A percentile compares a stretch with the other conserved stretches of the same genome.
phyloP scores from a whole-genome alignment of 2,329 filamentous ascomycete genomes.

The Mycosphaerella sp. region DNA sequence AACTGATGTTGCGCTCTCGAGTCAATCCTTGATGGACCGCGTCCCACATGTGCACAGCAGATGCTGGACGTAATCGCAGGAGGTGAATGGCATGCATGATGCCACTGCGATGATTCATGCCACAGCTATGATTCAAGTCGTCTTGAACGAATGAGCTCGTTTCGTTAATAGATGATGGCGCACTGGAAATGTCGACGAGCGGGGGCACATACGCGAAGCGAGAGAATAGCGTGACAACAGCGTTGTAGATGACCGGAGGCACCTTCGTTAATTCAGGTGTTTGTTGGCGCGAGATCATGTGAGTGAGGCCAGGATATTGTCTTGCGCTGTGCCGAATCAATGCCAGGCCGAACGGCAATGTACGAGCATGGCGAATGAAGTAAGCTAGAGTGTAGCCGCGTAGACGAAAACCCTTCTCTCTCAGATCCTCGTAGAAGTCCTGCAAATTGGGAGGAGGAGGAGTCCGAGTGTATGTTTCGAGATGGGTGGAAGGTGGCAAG shows the following conservation, averaged over 20 bases:
- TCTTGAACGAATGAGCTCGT: neutral
- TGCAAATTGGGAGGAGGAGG: constrained; percentile 52
- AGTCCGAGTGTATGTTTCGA: constrained; percentile 59
- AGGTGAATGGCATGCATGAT: constrained; percentile 29
- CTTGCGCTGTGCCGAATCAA: constrained; percentile 39
- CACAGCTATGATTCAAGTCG: neutral
- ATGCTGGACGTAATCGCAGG: constrained; percentile 18
- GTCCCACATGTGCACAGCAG: constrained; percentile 21
- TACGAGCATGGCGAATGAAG: constrained; percentile 50
- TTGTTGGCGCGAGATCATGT: constrained; percentile 4
- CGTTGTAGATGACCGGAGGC: constrained; percentile 5
- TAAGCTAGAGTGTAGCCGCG: constrained; percentile 48
- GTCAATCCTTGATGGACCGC: constrained; percentile 25
- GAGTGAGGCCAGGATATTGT: constrained; percentile 12
- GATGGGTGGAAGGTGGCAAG: constrained; percentile 53
- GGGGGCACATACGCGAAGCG: neutral
- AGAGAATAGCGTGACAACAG: constrained; percentile 7
- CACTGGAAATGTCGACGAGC: neutral
- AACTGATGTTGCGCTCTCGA: constrained; percentile 13
- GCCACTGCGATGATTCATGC: neutral
- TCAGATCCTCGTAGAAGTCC: constrained; percentile 56
- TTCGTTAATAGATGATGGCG: neutral
- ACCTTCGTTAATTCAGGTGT: constrained; percentile 3
- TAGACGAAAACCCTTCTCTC: constrained; percentile 44
- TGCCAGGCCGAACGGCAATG: constrained; percentile 42